Evolutionary conservation across 495 filamentous ascomycete genomes (phyloP), one percentile per base, ranked within the genome.

Genomic region (Opeltia flavorubescens): DNA sequence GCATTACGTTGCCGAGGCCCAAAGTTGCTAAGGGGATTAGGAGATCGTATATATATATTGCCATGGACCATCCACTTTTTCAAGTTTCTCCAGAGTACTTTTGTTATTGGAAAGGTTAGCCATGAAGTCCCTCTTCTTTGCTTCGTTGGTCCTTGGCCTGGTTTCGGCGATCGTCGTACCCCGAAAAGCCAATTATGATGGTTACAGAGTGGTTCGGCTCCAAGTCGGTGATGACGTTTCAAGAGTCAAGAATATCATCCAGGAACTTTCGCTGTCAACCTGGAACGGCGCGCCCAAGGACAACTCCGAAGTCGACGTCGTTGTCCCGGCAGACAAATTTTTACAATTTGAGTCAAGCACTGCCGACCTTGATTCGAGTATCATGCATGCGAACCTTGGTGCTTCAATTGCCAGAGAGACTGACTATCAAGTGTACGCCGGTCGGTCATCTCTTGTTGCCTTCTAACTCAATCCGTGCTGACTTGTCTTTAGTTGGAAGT

Each of bases 331-430:
- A 4, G 52, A 56, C n/a, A 51, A 64, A 28, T 20, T 66, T 33
- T 35, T 47, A 5, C 51, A 49, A 4, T 70, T 72, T 43, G 50
- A 67, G 31, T 35, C 54, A 17, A 48, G 57, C 43, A n/a, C 56
- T 5, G 42, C 47, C 6, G 62, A 62, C 34, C 49, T 65, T 29
- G 53, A 58, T 21, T 58, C 59, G 29, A 50, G 55, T 13, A 42
- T 62, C 30, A 64, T 73, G 50, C 66, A 68, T 50, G 59, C 66
- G 11, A 56, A 75, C 45, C 53, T 75, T 4, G 69, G 70, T 20
- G 55, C 46, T 20, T 59, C 65, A 17, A 67, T 75, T 29, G 48
- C 50, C 1, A 51, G 54, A n/a, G 69, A 74, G 52, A 53, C 56
- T 12, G 25, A 42, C 9, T 50, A 59, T 38, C 48, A 24, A 0